Conservation (phyloP, 139 green algal genomes). For the Tetratostichococcus sp. region DNA sequence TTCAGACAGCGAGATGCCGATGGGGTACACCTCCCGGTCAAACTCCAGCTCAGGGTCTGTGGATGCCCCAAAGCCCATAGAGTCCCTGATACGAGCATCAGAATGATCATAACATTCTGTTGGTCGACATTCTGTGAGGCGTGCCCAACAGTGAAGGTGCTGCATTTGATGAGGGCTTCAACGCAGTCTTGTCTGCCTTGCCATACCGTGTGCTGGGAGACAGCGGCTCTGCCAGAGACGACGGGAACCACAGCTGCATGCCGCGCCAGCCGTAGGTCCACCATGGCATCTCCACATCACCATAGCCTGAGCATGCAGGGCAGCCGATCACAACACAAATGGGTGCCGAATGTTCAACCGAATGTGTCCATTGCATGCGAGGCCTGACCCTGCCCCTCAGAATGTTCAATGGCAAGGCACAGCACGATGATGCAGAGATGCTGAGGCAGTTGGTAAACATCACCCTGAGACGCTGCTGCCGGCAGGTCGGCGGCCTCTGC, state of each 20-base stretch:
- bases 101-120: too few species aligned
- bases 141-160: too few species aligned
- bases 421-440: too few species aligned
- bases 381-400: too few species aligned
- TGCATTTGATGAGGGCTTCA: too few species aligned
- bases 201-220: slow-evolving; percentile 4
- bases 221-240: slow-evolving; percentile 34
- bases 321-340: too few species aligned
- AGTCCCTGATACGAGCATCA: neutral
- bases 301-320: neutral
- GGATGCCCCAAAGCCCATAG: neutral
- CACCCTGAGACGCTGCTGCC: neutral
- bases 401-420: too few species aligned
- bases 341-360: too few species aligned
- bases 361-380: too few species aligned
- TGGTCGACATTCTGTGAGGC: too few species aligned
- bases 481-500: neutral
- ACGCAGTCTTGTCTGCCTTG: too few species aligned
- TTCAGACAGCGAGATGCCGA: slow-evolving; percentile 82
- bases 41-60: slow-evolving; percentile 94
- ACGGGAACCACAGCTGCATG: slow-evolving; percentile 95
- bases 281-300: slow-evolving; percentile 86
- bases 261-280: slow-evolving; percentile 88
- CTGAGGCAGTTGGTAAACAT: neutral
- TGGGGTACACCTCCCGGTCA: slow-evolving; percentile 89